These are phyloP conservation scores for Eucalyptus globulus DNA, from an alignment of 345 rosid species.

Conservation along the genomic window DNA sequence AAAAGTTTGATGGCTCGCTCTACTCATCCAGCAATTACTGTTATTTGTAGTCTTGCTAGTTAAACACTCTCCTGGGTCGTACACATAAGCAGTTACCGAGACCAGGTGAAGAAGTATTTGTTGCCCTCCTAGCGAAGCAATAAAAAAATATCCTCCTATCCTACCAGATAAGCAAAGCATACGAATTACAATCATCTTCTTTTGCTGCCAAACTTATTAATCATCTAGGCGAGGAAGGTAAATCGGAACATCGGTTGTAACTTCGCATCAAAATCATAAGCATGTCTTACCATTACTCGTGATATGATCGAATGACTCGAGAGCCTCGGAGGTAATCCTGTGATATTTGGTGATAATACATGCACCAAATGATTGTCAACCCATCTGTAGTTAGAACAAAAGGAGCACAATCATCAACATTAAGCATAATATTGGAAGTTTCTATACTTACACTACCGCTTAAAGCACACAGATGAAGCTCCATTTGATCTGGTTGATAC, in stretches of 20 bases:
- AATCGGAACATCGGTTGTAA: not conserved
- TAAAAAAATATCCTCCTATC: not conserved
- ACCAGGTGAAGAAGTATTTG: not conserved
- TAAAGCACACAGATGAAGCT: not conserved
- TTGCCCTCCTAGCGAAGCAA: not conserved
- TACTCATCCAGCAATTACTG: not conserved
- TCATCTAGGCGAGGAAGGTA: not conserved
- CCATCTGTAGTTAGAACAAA: constrained; percentile 10
- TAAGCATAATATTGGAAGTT: not conserved
- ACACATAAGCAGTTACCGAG: not conserved
- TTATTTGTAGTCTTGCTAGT: not conserved
- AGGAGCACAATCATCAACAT: not conserved
- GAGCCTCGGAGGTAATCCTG: constrained; percentile 23
- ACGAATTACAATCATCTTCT: not conserved
- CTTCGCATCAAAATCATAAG: not conserved
- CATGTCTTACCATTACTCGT: constrained; percentile 16
- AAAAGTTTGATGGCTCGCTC: not conserved
- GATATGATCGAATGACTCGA: constrained; percentile 30
- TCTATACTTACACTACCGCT: not conserved
- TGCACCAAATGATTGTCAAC: constrained; percentile 37
- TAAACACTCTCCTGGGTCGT: not conserved
- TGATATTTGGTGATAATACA: constrained; percentile 31
- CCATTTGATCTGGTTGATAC: not conserved
- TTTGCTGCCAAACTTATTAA: not conserved
- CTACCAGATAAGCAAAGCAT: not conserved